Base-by-base conservation (phyloP, 306 rosid species). In the Dryas octopetala region DNA sequence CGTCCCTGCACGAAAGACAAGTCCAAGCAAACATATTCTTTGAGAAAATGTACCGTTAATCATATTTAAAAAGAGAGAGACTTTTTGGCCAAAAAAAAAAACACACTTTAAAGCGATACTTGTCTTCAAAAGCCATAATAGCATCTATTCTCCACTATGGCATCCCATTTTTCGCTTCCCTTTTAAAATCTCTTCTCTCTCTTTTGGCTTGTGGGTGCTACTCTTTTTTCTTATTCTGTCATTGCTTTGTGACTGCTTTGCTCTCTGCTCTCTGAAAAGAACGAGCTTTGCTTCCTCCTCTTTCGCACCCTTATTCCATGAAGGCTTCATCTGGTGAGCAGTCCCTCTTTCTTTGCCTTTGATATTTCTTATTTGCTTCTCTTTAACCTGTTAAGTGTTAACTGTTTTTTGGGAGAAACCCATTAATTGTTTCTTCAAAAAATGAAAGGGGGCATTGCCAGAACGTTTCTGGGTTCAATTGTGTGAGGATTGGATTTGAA, bases 91-190 rank as follows among this genome's bases (percentile, higher is more conserved):
- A 23, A 23, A 23, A 23, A 23, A 23, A 23, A 23, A 23, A 23
- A 23, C 0, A 23, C 23, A 23, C 23, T 23, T 23, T 23, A 23
- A 41, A 58, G 26, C 43, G 28, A 15, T 78, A 38, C 85, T 53
- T 66, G 64, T 67, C 59, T 58, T 54, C 70, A 54, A 74, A 80
- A 14, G 74, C 74, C 48, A 80, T 74, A 11, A 78, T 82, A 74
- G 86, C 71, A 74, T 64, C 73, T 23, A 23, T 23, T 85, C 82
- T 85, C 86, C 84, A 82, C 86, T 82, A 67, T 68, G 11, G 63
- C 73, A 61, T 64, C 73, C 54, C 47, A 17, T 4, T 26, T 46
- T 60, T 45, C 26, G 54, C 13, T 50, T 68, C 32, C 68, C 23
- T 63, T 26, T 3, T 38, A n/a, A 6, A 16, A 8, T 5, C 26